Evolutionary conservation across 2,329 filamentous ascomycete species (phyloP).

Genomic region (Amylocarpus encephaloides): DNA sequence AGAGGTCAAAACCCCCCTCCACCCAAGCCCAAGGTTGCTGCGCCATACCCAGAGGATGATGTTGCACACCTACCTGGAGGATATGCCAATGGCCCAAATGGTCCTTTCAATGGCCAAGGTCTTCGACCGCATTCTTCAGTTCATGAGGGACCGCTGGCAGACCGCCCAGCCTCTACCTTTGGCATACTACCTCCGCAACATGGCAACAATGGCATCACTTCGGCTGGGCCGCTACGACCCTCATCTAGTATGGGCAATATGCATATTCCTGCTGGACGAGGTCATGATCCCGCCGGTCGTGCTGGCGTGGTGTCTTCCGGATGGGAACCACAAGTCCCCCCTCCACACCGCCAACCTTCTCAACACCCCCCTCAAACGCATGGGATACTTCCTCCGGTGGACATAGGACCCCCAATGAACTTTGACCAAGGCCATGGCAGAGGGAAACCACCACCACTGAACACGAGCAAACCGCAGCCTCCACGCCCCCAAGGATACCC

Average conservation of each 20-base stretch:
- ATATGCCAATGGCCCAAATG: slow-evolving; percentile 24
- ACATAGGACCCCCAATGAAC: slow-evolving; percentile 16
- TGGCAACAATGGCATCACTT: slow-evolving; percentile 13
- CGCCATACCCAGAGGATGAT: slow-evolving; percentile 68
- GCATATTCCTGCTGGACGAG: slow-evolving; percentile 35
- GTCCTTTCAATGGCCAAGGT: slow-evolving; percentile 30
- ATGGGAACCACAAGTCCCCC: slow-evolving; percentile 39
- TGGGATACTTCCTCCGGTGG: slow-evolving; percentile 15
- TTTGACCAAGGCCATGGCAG: slow-evolving; percentile 10
- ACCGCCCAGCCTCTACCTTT: slow-evolving; percentile 40
- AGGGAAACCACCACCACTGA: slow-evolving; percentile 17
- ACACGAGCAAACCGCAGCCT: slow-evolving; percentile 18
- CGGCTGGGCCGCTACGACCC: slow-evolving; percentile 31
- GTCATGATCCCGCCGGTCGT: slow-evolving; percentile 13
- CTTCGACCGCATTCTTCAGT: slow-evolving; percentile 41
- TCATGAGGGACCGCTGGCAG: slow-evolving; percentile 38
- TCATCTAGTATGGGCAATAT: slow-evolving; percentile 44
- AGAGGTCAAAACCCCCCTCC: slow-evolving; percentile 8
- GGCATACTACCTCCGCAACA: slow-evolving; percentile 41
- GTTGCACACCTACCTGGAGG: slow-evolving; percentile 35
- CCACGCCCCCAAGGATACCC: slow-evolving; percentile 7
- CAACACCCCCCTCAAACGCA: slow-evolving; percentile 9
- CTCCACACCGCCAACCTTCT: slow-evolving; percentile 38
- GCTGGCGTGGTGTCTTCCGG: slow-evolving; percentile 36
- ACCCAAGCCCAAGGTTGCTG: slow-evolving; percentile 34